Percentiles rank a stretch among this genome's conserved stretches.
Conservation (phyloP, 176 grass and related monocot species). For the Poa pratensis region DNA sequence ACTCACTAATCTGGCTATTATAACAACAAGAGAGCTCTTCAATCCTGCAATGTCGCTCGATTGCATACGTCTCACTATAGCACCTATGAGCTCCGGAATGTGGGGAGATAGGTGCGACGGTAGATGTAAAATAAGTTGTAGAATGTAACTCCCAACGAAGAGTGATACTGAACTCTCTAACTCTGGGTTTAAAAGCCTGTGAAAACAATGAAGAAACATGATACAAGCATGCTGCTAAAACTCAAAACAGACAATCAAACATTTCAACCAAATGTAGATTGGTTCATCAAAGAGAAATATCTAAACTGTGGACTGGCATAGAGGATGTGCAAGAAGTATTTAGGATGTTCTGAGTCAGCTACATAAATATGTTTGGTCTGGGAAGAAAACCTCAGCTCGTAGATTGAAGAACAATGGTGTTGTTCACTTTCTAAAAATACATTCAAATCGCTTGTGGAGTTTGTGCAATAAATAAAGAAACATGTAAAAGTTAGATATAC, state of each 20-base stretch:
- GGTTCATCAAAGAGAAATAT: conserved; percentile 12
- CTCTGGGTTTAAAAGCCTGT: conserved; percentile 85
- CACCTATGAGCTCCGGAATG: conserved; percentile 76
- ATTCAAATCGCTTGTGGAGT: not conserved
- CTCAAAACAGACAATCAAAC: conserved; percentile 6
- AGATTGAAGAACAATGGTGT: conserved; percentile 3
- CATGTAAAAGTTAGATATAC: conserved; percentile 4
- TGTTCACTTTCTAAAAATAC: conserved; percentile 14
- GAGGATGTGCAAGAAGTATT: conserved; percentile 22
- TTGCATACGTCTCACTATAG: conserved; percentile 88
- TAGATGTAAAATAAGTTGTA: conserved; percentile 90
- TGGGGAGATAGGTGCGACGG: conserved; percentile 76
- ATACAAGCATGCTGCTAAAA: conserved; percentile 29
- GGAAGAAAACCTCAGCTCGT: conserved; percentile 18
- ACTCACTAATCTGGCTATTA: conserved; percentile 90
- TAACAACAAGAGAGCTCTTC: conserved; percentile 91
- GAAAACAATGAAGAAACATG: conserved; percentile 39
- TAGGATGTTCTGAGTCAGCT: not conserved
- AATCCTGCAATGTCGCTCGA: conserved; percentile 78
- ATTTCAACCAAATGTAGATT: conserved; percentile 13
- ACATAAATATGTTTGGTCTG: conserved; percentile 13
- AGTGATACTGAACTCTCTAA: conserved; percentile 92
- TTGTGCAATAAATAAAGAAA: conserved; percentile 2
- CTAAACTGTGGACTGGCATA: not conserved
- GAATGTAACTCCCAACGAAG: conserved; percentile 91